Base-by-base conservation (phyloP, 2,329 filamentous ascomycete genomes). In the Calonectria pauciramosa region DNA sequence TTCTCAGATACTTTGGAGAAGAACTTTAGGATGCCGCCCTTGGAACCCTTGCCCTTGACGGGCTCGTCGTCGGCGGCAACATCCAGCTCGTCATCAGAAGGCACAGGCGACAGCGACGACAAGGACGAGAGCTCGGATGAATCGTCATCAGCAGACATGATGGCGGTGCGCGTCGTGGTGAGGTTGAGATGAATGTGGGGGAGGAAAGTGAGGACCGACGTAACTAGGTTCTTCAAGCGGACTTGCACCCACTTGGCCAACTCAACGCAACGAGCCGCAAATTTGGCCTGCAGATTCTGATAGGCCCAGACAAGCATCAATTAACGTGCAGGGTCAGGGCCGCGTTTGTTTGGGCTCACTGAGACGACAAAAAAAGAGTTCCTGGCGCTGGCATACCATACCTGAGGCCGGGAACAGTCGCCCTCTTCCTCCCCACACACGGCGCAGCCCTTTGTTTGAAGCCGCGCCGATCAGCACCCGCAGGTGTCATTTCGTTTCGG, bases 21-120 rank as follows among this genome's bases (percentile, higher is more conserved):
- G 89, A 93, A 94, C 86, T 93, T 93, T 73, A 93, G 86, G 78
- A 94, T 93, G 75, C 92, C 91, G 80, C 87, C 85, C 78, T 91
- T 90, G 84, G 78, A 88, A 28, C 30, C 41, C 84, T 91, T 89
- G 72, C 86, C 85, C 77, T 89, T 70, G 26, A 74, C 44, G 74
- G 77, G 73, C 68, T 78, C 79, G 41, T 76, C 72, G 60, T 83
- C 81, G 68, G 73, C 78, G 28, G 78, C 88, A 69, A 89, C 88
- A 56, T 92, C 91, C n/a, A 89, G 85, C 79, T 88, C 87, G 59
- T 85, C 85, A 76, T 88, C 87, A 13, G 86, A 87, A 23, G 86
- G 86, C 66, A 82, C 85, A 63, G 86, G 86, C 70, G 86, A 88
- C 71, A 88, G 79, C 64, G 87, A 89, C 26, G 89, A 90, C 68